Base-by-base conservation (phyloP, 2,329 filamentous ascomycete species). In the Sclerotinia nivalis region DNA sequence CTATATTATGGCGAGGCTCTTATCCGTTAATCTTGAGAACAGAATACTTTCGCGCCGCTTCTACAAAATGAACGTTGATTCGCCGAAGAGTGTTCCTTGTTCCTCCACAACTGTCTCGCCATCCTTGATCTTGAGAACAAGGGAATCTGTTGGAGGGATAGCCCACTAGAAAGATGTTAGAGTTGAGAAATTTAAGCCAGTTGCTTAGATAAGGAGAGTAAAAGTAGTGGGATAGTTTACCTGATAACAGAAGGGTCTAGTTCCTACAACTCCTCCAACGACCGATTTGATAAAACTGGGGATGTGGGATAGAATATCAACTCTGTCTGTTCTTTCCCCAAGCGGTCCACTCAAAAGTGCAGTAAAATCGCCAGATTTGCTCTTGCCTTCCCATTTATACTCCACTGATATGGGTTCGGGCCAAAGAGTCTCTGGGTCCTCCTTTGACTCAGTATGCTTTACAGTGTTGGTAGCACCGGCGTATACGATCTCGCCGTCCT, bases 231-330 rank as follows among this genome's bases (percentile, higher is more conserved):
- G 54, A 43, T 31, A 45, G 80, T 85, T 74, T 81, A 94, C 93
- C 86, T 97, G 95, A 82, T 97, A 99, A 76, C 99, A 97, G 81
- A 97, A 99, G 5, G 96, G 96, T 84, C 93, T 96, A 37, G 96
- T 97, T 72, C 96, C 96, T 2, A 91, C 93, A n/a, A 95, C 93
- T 73, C 88, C 91, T 62, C 92, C 92, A 47, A 97, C 93, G 79
- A 99, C 93, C 75, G 89, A 89, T 87, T 99, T 99, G 80, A 99
- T 90, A 77, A 99, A 96, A 49, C 91, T 93, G 4, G 96, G 96
- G 54, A 99, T 91, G 81, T 99, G 94, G 40, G 92, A 93, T 93
- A 99, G 96, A 77, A 99, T 91, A 81, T 99, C 96, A 73, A 99
- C 89, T 73, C 91, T 88, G 81, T 99, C 96, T 43, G 90, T 82